Evolutionary conservation across 2,329 filamentous ascomycete species (phyloP), one percentile per base, ranked within the genome.

Genomic region (Plenodomus biglobosus): DNA sequence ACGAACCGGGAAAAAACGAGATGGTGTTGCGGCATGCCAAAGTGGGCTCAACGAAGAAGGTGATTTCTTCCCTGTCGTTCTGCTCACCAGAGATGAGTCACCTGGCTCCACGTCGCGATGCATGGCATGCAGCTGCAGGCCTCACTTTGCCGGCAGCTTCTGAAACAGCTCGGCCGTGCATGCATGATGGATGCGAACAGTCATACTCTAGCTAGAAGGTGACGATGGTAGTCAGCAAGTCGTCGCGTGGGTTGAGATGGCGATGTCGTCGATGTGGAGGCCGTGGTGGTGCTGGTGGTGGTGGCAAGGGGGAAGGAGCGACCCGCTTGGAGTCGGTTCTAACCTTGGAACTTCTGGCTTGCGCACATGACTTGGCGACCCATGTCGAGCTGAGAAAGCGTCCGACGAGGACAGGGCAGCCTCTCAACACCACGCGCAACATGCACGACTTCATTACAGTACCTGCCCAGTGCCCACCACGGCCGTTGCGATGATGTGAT

Each of bases 371-470:
- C 44, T 32, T 40, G 27, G 38, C 21, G 40, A 49, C 52, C 64
- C 67, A 50, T 65, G 66, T 63, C 60, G 42, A 71, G 68, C 68
- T 71, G 68, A 70, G 45, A 43, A 38, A 27, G 34, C 17, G 42
- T 46, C n/a, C 18, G 49, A 50, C 42, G 24, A 44, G 48, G 45
- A 57, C 48, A 42, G 58, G 53, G 53, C 37, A 45, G 44, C 48
- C 49, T 35, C 22, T 34, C 54, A 52, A 43, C 49, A 54, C 63
- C 43, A 66, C 64, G 65, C 59, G 48, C 48, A 42, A 42, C 50
- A 65, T 59, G 64, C 60, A 59, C 47, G 24, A 55, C 45, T 16
- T 35, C 45, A 40, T 52, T 42, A 40, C 45, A n/a, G n/a, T n/a
- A n/a, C n/a, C n/a, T n/a, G n/a, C n/a, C n/a, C n/a, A n/a, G n/a